Evolutionary conservation across 2,329 filamentous ascomycete genomes (phyloP).

Genomic region (Claviceps spartinae): DNA sequence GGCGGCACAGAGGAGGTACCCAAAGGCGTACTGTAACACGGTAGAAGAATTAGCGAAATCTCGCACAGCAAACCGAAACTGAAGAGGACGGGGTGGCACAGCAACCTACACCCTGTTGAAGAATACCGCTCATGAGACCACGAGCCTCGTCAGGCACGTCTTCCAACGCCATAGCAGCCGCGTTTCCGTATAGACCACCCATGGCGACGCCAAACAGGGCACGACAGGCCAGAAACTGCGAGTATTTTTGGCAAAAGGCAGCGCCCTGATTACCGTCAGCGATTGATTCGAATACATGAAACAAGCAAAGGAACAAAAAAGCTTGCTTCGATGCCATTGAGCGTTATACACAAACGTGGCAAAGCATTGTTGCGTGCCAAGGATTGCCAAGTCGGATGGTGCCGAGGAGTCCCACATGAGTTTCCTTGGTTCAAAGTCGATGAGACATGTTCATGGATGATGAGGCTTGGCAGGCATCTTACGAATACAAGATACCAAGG

Average conservation of each 20-base stretch:
- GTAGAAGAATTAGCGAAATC: not conserved
- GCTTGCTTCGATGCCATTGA: not conserved
- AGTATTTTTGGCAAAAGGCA: slow-evolving; percentile 54
- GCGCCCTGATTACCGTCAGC: slow-evolving; percentile 31
- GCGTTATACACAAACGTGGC: not conserved
- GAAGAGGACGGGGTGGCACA: not conserved
- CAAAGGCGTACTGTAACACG: slow-evolving; percentile 36
- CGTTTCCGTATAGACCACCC: slow-evolving; percentile 70
- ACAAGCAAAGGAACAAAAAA: not conserved
- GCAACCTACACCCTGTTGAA: slow-evolving; percentile 50
- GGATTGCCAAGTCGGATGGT: slow-evolving; percentile 5
- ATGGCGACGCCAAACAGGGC: slow-evolving; percentile 69
- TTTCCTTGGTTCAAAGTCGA: not conserved
- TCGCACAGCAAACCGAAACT: not conserved
- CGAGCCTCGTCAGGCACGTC: slow-evolving; percentile 55
- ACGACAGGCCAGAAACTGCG: slow-evolving; percentile 60
- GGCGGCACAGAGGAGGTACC: slow-evolving; percentile 49
- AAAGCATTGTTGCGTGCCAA: not conserved
- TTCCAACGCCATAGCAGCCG: slow-evolving; percentile 65
- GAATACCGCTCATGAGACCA: slow-evolving; percentile 61
- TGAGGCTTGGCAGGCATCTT: not conserved
- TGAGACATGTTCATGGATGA: not conserved
- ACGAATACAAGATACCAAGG: too few species aligned
- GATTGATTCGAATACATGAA: not conserved
- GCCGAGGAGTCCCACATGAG: not conserved